phyloP scores from a whole-genome alignment of 2,329 filamentous ascomycete species.

The Taxawa tesnikishii region DNA sequence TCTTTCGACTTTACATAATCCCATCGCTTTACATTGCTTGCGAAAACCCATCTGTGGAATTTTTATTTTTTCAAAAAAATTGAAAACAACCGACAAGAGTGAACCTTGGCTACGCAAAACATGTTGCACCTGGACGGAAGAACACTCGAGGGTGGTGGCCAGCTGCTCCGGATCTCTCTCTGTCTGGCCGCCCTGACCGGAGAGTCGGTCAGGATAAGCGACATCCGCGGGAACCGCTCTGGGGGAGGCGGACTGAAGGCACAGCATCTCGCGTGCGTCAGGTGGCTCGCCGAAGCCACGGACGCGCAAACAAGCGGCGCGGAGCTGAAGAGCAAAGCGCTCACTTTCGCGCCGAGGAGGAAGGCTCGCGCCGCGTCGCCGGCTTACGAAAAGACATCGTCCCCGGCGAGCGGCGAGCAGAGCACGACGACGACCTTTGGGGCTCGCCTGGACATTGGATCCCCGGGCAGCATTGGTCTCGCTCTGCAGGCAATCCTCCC shows the following conservation, averaged over 20 bases:
- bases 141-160: conserved; percentile 50
- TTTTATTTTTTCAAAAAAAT: too few relatives aligned
- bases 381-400: conserved; percentile 10
- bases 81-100: conserved; percentile 10
- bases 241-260: conserved; percentile 43
- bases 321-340: conserved; percentile 28
- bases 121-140: conserved; percentile 37
- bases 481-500: conserved; percentile 49
- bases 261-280: conserved; percentile 44
- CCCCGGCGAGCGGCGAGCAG: conserved; percentile 12
- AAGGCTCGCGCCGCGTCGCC: conserved; percentile 6
- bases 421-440: conserved; percentile 14
- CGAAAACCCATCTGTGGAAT: too few relatives aligned
- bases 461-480: conserved; percentile 42
- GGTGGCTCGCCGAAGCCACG: conserved; percentile 39
- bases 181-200: conserved; percentile 41
- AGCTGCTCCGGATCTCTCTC: conserved; percentile 45
- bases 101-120: too few relatives aligned
- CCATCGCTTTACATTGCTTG: too few relatives aligned
- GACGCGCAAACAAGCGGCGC: conserved; percentile 29
- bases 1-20: too few relatives aligned
- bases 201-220: conserved; percentile 35
- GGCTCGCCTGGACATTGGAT: conserved; percentile 30
- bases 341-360: conserved; percentile 25
- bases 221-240: conserved; percentile 41